Evolutionary conservation across 2,329 filamentous ascomycete genomes (phyloP).

Genomic region (Penicillium sp.): DNA sequence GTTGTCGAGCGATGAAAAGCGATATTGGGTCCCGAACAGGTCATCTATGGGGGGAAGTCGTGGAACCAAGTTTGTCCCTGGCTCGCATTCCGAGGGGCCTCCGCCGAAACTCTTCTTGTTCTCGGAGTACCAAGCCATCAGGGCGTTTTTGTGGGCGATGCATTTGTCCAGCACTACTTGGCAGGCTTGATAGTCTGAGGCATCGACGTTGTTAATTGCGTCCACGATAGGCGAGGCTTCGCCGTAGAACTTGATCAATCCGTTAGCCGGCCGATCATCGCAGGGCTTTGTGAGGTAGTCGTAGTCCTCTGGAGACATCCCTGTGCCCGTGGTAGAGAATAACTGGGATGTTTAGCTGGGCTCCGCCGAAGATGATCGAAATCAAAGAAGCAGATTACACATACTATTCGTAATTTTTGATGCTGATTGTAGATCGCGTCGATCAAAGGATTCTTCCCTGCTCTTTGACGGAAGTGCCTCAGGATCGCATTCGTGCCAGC

Average conservation of each 20-base stretch:
- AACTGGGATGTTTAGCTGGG: background rate
- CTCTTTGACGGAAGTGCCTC: conserved; percentile 1
- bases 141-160: conserved; percentile 1
- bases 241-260: conserved; percentile 2
- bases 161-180: conserved; percentile 3
- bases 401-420: conserved; percentile 7
- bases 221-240: conserved; percentile 1
- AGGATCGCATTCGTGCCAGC: conserved; percentile 10
- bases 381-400: background rate
- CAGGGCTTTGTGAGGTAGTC: conserved; percentile 5
- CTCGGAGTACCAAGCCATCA: background rate
- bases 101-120: background rate
- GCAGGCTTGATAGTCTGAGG: background rate
- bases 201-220: conserved; percentile 1
- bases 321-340: conserved; percentile 3
- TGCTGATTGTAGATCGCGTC: conserved; percentile 8
- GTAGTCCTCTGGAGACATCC: conserved; percentile 4
- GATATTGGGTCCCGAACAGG: conserved; percentile 1
- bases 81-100: background rate
- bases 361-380: too few species aligned
- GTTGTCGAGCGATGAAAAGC: conserved; percentile 5
- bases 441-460: background rate
- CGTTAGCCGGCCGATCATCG: background rate
- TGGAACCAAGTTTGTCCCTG: background rate
- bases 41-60: conserved; percentile 1